Percentiles rank a stretch among this genome's conserved stretches.
phyloP scores from a whole-genome alignment of 1,284 basidiomycete genomes.

The Melanopsichium pennsylvanicum region DNA sequence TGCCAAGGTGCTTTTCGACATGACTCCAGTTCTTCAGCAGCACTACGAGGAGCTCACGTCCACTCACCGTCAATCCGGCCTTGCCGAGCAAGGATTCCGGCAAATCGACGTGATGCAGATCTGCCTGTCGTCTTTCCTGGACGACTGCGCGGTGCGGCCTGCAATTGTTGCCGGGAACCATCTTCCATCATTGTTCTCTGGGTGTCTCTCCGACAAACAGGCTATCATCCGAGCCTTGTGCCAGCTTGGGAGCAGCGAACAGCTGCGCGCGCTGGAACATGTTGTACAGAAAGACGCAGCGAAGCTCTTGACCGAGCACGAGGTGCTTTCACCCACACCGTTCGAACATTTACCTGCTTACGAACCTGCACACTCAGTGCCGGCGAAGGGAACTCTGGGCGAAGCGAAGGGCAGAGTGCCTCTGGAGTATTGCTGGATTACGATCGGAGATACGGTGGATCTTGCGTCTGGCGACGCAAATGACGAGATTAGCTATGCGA shows the following conservation, averaged over 20 bases:
- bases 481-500: not conserved
- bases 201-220: not conserved
- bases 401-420: not conserved
- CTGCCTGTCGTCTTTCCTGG: constrained; percentile 15
- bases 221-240: not conserved
- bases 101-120: constrained; percentile 1
- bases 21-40: constrained; percentile 1
- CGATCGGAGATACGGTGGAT: constrained; percentile 1
- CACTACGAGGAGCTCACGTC: constrained; percentile 1
- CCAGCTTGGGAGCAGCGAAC: not conserved
- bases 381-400: too few species aligned
- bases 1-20: not conserved
- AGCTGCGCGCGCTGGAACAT: not conserved
- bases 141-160: constrained; percentile 14
- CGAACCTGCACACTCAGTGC: too few species aligned
- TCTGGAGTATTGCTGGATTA: not conserved
- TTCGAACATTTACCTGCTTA: too few species aligned
- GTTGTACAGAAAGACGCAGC: not conserved
- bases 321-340: too few species aligned
- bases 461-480: not conserved
- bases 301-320: not conserved
- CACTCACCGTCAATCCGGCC: too few species aligned
- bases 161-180: not conserved
- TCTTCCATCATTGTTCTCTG: not conserved
- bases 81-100: not conserved